phyloP scores from a whole-genome alignment of 2,329 filamentous ascomycete species.

The Colletotrichum brevisporum region DNA sequence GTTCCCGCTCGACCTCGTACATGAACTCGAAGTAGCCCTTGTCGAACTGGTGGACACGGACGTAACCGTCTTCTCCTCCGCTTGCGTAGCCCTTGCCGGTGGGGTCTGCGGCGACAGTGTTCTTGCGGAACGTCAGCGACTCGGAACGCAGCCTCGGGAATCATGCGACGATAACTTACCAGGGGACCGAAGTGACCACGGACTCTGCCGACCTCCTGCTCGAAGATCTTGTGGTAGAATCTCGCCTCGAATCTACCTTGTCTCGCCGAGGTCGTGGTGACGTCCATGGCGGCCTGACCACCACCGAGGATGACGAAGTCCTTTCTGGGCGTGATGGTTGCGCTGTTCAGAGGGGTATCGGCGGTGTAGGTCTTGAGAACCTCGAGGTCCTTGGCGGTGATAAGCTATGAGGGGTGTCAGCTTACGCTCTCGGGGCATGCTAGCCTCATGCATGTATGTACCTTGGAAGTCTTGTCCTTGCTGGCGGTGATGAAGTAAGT shows the following conservation, averaged over 20 bases:
- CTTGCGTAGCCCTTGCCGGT: constrained; percentile 93
- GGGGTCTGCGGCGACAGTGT: constrained; percentile 95
- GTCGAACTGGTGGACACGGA: constrained; percentile 98
- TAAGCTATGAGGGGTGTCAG: constrained; percentile 67
- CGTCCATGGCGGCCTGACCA: constrained; percentile 98
- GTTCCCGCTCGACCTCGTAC: constrained; percentile 97
- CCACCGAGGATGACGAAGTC: constrained; percentile 98
- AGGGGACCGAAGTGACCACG: constrained; percentile 96
- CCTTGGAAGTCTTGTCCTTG: constrained; percentile 98
- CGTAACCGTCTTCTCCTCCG: constrained; percentile 98
- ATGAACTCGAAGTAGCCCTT: constrained; percentile 98
- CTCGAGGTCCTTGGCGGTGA: constrained; percentile 87
- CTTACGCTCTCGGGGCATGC: not conserved
- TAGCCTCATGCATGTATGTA: constrained; percentile 49
- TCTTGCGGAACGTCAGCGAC: constrained; percentile 57
- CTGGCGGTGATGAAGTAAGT: constrained; percentile 99
- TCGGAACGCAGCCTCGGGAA: too few relatives aligned
- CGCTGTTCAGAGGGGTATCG: constrained; percentile 97
- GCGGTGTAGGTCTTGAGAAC: constrained; percentile 92
- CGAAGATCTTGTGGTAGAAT: constrained; percentile 99
- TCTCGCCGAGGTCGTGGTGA: constrained; percentile 91
- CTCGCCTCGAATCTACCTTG: constrained; percentile 99
- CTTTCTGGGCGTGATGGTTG: constrained; percentile 93
- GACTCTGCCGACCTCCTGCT: constrained; percentile 98
- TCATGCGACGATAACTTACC: constrained; percentile 50